Conservation (phyloP, 1,284 basidiomycete genomes). For the Volvariella surrecta region DNA sequence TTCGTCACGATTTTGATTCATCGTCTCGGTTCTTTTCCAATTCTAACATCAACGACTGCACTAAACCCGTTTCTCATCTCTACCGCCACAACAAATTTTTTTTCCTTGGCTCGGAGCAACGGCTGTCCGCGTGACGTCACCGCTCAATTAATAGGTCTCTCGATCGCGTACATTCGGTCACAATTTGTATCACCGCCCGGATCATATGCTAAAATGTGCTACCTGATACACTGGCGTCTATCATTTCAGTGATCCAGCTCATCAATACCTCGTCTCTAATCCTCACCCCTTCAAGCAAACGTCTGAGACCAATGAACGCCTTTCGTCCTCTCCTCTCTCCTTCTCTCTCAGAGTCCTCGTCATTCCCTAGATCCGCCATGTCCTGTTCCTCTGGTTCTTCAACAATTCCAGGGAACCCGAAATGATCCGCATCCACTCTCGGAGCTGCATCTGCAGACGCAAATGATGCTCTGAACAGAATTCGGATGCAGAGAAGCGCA, state of each 20-base stretch:
- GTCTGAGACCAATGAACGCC: slow-evolving; percentile 57
- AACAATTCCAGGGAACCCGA: slow-evolving; percentile 71
- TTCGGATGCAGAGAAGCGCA: slow-evolving; percentile 65
- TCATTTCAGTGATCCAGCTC: slow-evolving; percentile 75
- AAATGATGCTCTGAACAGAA: slow-evolving; percentile 69
- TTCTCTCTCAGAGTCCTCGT: slow-evolving; percentile 42
- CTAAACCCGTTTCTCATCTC: slow-evolving; percentile 12
- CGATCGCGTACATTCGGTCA: too few relatives aligned
- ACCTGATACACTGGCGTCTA: slow-evolving; percentile 38
- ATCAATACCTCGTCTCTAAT: slow-evolving; percentile 64
- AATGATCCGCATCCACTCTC: slow-evolving; percentile 67
- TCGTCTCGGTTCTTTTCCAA: not conserved
- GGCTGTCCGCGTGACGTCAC: slow-evolving; percentile 18
- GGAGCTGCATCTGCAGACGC: slow-evolving; percentile 63
- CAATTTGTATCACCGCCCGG: too few relatives aligned
- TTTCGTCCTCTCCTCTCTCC: slow-evolving; percentile 58
- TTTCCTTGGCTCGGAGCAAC: slow-evolving; percentile 25
- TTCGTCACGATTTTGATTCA: too few relatives aligned
- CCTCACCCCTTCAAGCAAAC: slow-evolving; percentile 54
- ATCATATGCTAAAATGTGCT: not conserved
- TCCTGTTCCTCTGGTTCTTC: slow-evolving; percentile 57
- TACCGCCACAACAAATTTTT: slow-evolving; percentile 13
- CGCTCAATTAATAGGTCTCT: too few relatives aligned
- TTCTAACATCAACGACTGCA: slow-evolving; percentile 6
- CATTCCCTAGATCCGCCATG: slow-evolving; percentile 20